Evolutionary conservation across 768 basidiomycete species (phyloP).

Genomic region (Kwoniella dendrophila): DNA sequence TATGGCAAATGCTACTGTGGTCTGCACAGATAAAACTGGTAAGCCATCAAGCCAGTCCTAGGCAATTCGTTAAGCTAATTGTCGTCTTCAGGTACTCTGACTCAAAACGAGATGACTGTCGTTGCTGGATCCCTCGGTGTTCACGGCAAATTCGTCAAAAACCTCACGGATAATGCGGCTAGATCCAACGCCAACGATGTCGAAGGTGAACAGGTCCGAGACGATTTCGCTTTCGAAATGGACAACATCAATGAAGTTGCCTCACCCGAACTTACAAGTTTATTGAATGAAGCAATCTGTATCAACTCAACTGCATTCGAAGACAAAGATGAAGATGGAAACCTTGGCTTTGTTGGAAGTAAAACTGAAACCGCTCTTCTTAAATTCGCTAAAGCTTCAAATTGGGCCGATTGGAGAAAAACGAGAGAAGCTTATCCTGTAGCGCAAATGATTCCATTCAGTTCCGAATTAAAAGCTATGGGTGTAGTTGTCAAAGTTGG

Average conservation of each 20-base stretch:
- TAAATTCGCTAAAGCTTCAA: conserved; percentile 75
- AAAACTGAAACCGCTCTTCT: conserved; percentile 95
- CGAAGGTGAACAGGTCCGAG: conserved; percentile 38
- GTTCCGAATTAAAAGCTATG: conserved; percentile 91
- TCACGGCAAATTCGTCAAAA: conserved; percentile 87
- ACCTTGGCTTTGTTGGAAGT: conserved; percentile 73
- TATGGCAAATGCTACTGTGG: conserved; percentile 95
- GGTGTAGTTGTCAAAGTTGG: conserved; percentile 75
- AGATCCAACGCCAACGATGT: conserved; percentile 73
- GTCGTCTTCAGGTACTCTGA: conserved; percentile 75
- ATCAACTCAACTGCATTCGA: conserved; percentile 96
- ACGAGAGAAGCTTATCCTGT: conserved; percentile 67
- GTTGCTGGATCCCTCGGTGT: conserved; percentile 95
- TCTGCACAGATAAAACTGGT: conserved; percentile 58
- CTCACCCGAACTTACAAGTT: conserved; percentile 63
- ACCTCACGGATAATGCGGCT: conserved; percentile 69
- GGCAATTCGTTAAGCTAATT: conserved; percentile 65
- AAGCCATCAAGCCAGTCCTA: background rate
- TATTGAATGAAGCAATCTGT: conserved; percentile 83
- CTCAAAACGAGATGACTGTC: conserved; percentile 91
- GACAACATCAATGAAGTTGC: conserved; percentile 68
- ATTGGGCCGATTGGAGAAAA: conserved; percentile 72
- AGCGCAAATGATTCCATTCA: conserved; percentile 90
- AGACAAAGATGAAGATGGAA: conserved; percentile 65
- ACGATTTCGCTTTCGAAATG: conserved; percentile 87